Conservation (phyloP, 495 filamentous ascomycete genomes). For the Chaetomium cochliodes region DNA sequence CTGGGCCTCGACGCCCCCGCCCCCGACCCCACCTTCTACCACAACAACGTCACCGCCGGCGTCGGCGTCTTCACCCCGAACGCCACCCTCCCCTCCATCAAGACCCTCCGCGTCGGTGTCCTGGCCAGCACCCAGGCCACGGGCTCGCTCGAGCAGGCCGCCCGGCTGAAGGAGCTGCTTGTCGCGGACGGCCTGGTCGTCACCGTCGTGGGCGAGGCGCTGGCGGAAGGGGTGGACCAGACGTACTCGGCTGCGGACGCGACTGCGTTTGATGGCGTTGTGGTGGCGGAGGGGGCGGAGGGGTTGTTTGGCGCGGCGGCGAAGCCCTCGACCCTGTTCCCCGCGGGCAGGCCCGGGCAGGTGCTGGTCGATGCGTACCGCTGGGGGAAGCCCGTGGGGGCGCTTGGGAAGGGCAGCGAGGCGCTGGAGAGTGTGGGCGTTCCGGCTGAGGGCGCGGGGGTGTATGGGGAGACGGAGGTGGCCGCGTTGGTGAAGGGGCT, state of each 20-base stretch:
- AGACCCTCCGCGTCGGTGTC: slow-evolving; percentile 65
- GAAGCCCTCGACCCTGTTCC: slow-evolving; percentile 54
- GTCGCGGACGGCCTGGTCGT: slow-evolving; percentile 51
- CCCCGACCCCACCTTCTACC: slow-evolving; percentile 65
- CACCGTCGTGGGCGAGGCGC: slow-evolving; percentile 61
- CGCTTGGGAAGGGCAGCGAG: slow-evolving; percentile 47
- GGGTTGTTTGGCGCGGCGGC: slow-evolving; percentile 45
- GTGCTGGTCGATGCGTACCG: slow-evolving; percentile 65
- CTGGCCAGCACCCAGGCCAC: slow-evolving; percentile 50
- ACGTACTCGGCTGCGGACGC: slow-evolving; percentile 72
- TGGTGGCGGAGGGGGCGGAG: slow-evolving; percentile 59
- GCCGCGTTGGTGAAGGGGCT: slow-evolving; percentile 47
- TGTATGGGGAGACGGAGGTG: slow-evolving; percentile 46
- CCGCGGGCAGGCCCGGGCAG: slow-evolving; percentile 61
- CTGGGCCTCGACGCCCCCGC: slow-evolving; percentile 58
- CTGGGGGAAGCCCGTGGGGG: slow-evolving; percentile 72
- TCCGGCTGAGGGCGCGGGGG: slow-evolving; percentile 45
- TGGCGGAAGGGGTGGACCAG: slow-evolving; percentile 58
- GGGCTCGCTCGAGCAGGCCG: slow-evolving; percentile 49
- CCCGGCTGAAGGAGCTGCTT: slow-evolving; percentile 49
- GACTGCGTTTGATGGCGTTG: slow-evolving; percentile 67
- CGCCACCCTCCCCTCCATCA: slow-evolving; percentile 57
- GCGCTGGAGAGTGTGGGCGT: slow-evolving; percentile 44
- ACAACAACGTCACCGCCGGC: slow-evolving; percentile 63
- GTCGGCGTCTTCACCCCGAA: slow-evolving; percentile 58